phyloP scores from a whole-genome alignment of 257 asterid genomes.

The Solanum clarkiae region DNA sequence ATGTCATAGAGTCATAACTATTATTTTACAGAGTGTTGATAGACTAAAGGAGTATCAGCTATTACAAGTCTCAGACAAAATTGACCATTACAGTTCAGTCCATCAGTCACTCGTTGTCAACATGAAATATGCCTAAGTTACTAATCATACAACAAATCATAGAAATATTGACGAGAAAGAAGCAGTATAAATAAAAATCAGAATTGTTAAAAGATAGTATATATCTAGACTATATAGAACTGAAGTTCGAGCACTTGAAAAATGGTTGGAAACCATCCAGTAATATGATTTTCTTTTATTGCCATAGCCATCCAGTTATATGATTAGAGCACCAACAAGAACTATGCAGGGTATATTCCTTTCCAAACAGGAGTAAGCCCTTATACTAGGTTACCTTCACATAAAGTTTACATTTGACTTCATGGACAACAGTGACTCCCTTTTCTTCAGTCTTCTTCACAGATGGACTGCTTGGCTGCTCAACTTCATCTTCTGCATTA shows the following conservation, averaged over 20 bases:
- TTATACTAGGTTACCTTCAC: slow-evolving; percentile 43
- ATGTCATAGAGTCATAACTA: not conserved
- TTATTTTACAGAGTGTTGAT: not conserved
- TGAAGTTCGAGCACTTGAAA: not conserved
- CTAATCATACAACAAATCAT: not conserved
- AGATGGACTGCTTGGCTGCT: slow-evolving; percentile 94
- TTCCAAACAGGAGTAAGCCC: not conserved
- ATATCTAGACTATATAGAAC: not conserved
- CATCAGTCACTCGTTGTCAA: not conserved
- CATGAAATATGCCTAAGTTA: not conserved
- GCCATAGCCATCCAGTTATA: not conserved
- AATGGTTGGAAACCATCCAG: not conserved
- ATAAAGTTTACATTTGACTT: slow-evolving; percentile 90
- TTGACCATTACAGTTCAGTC: not conserved
- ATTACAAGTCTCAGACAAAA: not conserved
- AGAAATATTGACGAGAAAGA: not conserved
- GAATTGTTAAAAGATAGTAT: not conserved
- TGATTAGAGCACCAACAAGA: not conserved
- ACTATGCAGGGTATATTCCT: not conserved
- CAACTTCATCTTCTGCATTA: slow-evolving; percentile 59
- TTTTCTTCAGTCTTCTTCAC: slow-evolving; percentile 72
- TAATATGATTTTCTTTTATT: not conserved
- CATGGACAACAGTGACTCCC: slow-evolving; percentile 66
- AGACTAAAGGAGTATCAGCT: not conserved
- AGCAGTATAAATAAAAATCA: not conserved